A percentile compares a stretch with the other conserved stretches of the same genome.
Conservation (phyloP, 352 stramenopile species). For the Globisporangium heterothallicum region DNA sequence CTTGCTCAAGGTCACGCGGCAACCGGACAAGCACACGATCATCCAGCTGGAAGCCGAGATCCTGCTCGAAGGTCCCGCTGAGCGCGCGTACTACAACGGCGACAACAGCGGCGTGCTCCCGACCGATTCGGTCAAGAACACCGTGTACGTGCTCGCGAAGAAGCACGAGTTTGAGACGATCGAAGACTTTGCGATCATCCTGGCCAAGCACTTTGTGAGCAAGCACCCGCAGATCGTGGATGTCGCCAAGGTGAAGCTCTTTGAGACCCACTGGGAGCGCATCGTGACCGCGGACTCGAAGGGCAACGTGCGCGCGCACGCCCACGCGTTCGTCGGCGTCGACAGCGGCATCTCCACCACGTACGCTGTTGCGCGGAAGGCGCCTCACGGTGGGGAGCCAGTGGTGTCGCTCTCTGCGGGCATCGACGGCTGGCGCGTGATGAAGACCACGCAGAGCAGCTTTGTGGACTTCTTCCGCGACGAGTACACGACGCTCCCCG, state of each 20-base stretch:
- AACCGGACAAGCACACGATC: slow-evolving; percentile 67
- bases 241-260: slow-evolving; percentile 67
- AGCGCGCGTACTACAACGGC: slow-evolving; percentile 74
- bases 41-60: slow-evolving; percentile 82
- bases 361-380: slow-evolving; percentile 52
- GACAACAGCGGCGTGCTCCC: slow-evolving; percentile 83
- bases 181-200: slow-evolving; percentile 83
- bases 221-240: slow-evolving; percentile 74
- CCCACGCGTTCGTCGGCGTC: slow-evolving; percentile 70
- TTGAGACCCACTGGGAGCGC: slow-evolving; percentile 74
- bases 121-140: slow-evolving; percentile 91
- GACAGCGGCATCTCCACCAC: slow-evolving; percentile 49
- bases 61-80: slow-evolving; percentile 73
- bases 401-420: slow-evolving; percentile 50
- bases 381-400: slow-evolving; percentile 19
- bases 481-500: slow-evolving; percentile 70
- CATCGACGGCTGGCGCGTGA: slow-evolving; percentile 65
- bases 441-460: slow-evolving; percentile 88
- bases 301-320: slow-evolving; percentile 48
- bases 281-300: slow-evolving; percentile 46
- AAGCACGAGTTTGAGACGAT: slow-evolving; percentile 82
- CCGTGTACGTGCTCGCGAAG: slow-evolving; percentile 85
- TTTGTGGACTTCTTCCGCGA: slow-evolving; percentile 87
- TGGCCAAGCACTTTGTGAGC: slow-evolving; percentile 84
- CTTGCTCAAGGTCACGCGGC: slow-evolving; percentile 81